These are phyloP conservation scores for Graphilbum sp. DNA, from an alignment of 2,329 filamentous ascomycete genomes.

Conservation along the genomic window DNA sequence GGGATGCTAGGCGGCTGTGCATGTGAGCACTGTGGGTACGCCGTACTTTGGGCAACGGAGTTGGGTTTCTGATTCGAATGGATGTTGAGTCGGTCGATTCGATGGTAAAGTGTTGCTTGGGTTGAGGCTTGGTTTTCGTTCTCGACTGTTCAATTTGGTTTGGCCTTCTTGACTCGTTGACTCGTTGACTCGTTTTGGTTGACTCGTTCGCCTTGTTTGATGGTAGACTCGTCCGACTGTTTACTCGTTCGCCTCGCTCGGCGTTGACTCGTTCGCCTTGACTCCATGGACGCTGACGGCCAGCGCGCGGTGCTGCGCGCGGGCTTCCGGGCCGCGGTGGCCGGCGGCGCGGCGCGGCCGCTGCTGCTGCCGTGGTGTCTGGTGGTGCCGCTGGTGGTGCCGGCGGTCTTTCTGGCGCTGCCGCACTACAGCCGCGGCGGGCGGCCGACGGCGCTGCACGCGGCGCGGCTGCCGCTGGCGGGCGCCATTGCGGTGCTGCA, in stretches of 20 bases:
- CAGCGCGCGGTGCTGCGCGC: constrained; percentile 6
- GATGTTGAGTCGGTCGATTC: too few relatives aligned
- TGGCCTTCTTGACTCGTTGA: background rate
- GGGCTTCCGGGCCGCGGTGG: constrained; percentile 5
- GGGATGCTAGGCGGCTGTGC: too few relatives aligned
- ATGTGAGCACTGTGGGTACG: too few relatives aligned
- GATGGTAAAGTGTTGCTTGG: too few relatives aligned
- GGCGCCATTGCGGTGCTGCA: constrained; percentile 27
- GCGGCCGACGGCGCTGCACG: constrained; percentile 32
- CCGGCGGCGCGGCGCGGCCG: constrained; percentile 15
- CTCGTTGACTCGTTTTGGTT: background rate
- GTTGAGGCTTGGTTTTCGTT: background rate
- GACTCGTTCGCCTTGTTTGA: too few relatives aligned
- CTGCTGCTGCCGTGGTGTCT: constrained; percentile 36
- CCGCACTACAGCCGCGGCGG: constrained; percentile 24
- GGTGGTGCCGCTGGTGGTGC: constrained; percentile 29
- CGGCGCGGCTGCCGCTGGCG: constrained; percentile 31
- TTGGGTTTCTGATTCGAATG: too few relatives aligned
- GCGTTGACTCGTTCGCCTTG: too few relatives aligned
- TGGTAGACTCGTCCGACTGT: too few relatives aligned
- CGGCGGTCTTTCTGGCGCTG: constrained; percentile 37
- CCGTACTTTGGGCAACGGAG: too few relatives aligned
- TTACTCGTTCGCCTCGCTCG: too few relatives aligned
- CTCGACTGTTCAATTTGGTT: too few relatives aligned
- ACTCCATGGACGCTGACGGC: too few relatives aligned